phyloP scores from a whole-genome alignment of 2,329 filamentous ascomycete genomes.

The Pseudogymnoascus sp. region DNA sequence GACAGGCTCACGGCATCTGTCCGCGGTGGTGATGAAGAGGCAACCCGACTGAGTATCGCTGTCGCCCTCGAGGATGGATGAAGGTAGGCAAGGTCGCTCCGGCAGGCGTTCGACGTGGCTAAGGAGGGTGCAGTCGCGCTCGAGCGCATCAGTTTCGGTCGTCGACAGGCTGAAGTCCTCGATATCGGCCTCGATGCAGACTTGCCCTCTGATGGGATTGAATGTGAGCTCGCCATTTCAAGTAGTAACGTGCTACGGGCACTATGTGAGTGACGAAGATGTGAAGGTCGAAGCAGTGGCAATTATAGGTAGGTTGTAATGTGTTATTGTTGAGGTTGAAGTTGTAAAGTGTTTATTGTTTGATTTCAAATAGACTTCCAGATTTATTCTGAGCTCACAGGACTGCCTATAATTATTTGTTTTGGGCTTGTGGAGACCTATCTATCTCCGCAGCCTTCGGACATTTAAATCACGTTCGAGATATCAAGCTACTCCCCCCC shows the following conservation, averaged over 20 bases:
- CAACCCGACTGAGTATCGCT: conserved; percentile 48
- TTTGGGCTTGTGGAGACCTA: conserved; percentile 3
- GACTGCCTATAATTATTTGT: conserved; percentile 3
- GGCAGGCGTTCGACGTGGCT: conserved; percentile 47
- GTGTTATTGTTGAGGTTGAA: neutral
- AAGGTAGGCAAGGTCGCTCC: conserved; percentile 43
- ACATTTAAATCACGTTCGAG: neutral
- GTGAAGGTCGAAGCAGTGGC: neutral
- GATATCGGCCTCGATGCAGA: conserved; percentile 34
- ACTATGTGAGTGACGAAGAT: neutral
- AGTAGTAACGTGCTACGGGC: neutral
- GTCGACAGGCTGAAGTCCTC: conserved; percentile 34
- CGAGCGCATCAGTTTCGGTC: conserved; percentile 48
- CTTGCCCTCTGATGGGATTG: conserved; percentile 19
- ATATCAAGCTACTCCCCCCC: neutral
- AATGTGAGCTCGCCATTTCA: conserved; percentile 4
- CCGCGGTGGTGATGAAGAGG: conserved; percentile 40
- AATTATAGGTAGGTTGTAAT: neutral
- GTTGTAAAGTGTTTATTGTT: neutral
- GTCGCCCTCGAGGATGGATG: conserved; percentile 45
- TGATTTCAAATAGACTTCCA: neutral
- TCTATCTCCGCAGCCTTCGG: neutral
- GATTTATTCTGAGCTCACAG: neutral
- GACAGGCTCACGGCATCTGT: conserved; percentile 19
- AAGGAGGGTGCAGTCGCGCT: conserved; percentile 52